Percentiles rank a stretch among this genome's conserved stretches.
phyloP scores from a whole-genome alignment of 805 yeast species.

The Saccharomycopsis sp. region DNA sequence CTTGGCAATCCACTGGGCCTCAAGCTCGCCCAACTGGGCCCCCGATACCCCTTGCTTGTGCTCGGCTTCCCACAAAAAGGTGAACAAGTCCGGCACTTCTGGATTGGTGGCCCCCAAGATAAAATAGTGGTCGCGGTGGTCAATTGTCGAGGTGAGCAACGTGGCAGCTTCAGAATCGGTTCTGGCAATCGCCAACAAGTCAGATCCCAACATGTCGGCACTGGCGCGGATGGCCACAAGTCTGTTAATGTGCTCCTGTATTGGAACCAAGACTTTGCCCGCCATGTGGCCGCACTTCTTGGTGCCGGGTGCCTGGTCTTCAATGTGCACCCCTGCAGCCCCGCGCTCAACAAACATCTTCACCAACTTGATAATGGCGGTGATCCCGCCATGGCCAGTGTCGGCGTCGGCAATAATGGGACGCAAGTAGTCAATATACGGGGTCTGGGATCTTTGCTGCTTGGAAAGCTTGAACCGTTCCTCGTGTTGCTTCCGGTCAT shows the following conservation, averaged over 20 bases:
- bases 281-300: slow-evolving; percentile 99
- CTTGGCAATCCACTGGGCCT: slow-evolving; percentile 68
- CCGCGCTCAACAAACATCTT: slow-evolving; percentile 96
- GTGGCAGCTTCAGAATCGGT: slow-evolving; percentile 98
- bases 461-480: slow-evolving; percentile 55
- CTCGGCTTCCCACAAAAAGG: slow-evolving; percentile 79
- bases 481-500: slow-evolving; percentile 92
- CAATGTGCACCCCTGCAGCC: slow-evolving; percentile 98
- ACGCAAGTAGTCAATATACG: slow-evolving; percentile 77
- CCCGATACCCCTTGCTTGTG: slow-evolving; percentile 62
- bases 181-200: slow-evolving; percentile 83
- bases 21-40: slow-evolving; percentile 59
- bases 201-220: slow-evolving; percentile 87
- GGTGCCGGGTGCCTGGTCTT: slow-evolving; percentile 98
- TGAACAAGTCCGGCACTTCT: slow-evolving; percentile 60
- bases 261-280: slow-evolving; percentile 95
- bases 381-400: slow-evolving; percentile 98
- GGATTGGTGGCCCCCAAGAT: slow-evolving; percentile 88
- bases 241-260: slow-evolving; percentile 94
- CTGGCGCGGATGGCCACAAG: slow-evolving; percentile 89
- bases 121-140: slow-evolving; percentile 89
- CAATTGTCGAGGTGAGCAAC: slow-evolving; percentile 85
- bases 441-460: slow-evolving; percentile 59
- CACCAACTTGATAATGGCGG: slow-evolving; percentile 91
- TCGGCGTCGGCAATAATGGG: slow-evolving; percentile 98